Conservation (phyloP, 768 basidiomycete genomes). For the Collybia nuda region DNA sequence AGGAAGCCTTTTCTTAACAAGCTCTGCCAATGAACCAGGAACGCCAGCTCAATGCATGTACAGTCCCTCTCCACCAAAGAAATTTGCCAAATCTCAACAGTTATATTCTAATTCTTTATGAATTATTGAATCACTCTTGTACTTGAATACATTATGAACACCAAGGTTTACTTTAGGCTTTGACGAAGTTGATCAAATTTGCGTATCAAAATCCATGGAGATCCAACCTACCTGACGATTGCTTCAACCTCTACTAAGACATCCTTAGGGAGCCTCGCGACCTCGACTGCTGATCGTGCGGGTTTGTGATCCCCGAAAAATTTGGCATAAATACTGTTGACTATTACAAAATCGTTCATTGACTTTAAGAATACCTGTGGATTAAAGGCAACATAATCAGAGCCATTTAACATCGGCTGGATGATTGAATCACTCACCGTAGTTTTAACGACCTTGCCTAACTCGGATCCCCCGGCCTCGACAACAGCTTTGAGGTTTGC, state of each 20-base stretch:
- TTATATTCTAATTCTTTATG: too few species aligned
- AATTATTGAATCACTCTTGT: too few species aligned
- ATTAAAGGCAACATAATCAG: not conserved
- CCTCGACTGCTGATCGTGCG: slow-evolving; percentile 90
- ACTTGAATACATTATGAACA: too few species aligned
- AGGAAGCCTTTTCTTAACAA: too few species aligned
- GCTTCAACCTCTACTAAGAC: slow-evolving; percentile 92
- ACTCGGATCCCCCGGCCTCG: slow-evolving; percentile 75
- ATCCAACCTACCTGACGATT: slow-evolving; percentile 64
- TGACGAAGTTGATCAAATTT: not conserved
- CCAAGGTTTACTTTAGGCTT: slow-evolving; percentile 31
- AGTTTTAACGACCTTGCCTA: slow-evolving; percentile 86
- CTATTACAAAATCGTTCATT: slow-evolving; percentile 85
- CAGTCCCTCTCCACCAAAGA: too few species aligned
- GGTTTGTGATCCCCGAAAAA: slow-evolving; percentile 93
- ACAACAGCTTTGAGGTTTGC: slow-evolving; percentile 85
- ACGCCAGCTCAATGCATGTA: too few species aligned
- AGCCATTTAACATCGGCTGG: not conserved
- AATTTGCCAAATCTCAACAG: too few species aligned
- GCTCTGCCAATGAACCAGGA: too few species aligned
- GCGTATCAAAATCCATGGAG: not conserved
- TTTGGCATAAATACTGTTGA: slow-evolving; percentile 80
- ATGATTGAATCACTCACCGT: slow-evolving; percentile 54
- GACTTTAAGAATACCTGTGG: slow-evolving; percentile 87
- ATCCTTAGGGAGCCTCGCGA: slow-evolving; percentile 84